Evolutionary conservation across 1,284 basidiomycete genomes (phyloP), one percentile per base, ranked within the genome.

Genomic region (Malassezia nana): DNA sequence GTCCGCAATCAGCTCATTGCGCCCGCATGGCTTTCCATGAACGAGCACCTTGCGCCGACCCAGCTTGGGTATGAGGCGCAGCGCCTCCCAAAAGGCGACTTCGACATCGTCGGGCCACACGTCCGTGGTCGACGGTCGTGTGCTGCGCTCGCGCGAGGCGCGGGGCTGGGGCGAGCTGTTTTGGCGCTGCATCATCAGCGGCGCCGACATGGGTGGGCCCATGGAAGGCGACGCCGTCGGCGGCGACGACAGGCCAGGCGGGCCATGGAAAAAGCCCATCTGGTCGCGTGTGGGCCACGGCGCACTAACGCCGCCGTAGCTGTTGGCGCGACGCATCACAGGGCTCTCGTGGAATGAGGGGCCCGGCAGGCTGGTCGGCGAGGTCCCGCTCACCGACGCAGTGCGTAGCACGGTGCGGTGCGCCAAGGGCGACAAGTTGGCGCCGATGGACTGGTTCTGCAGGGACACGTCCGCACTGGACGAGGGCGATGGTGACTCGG

Each of bases 1-100:
- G 55, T 77, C 74, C 24, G 76, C 77, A 59, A 79, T 78, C 40
- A 79, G 74, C 63, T 79, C 78, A 64, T 79, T 79, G n/a, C 78
- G 75, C 0, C 78, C 78, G 44, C 77, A 77, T 1, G 78, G 72
- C 60, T 78, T 78, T 38, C 76, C 76, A 52, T 77, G 69, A 44
- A 79, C 76, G 42, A 77, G 64, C 50, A 79, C 71, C 62, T 79
- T 79, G 50, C 74, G 74, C n/a, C 77, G 69, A 6, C 77, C 77
- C 15, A 78, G 72, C 55, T 75, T 75, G 46, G 77, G 77, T 8
- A 78, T 72, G 16, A 77, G 61, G 5, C 67, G 67, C 30, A 77
- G 67, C 18, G 76, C 77, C 52, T 73, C 69, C 57, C 74, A 73
- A 57, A 77, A 77, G 25, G 75, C 76, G 1, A 75, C 74, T 55